A percentile compares a stretch with the other conserved stretches of the same genome.
phyloP scores from a whole-genome alignment of 768 basidiomycete species.

The Pholiota molesta region DNA sequence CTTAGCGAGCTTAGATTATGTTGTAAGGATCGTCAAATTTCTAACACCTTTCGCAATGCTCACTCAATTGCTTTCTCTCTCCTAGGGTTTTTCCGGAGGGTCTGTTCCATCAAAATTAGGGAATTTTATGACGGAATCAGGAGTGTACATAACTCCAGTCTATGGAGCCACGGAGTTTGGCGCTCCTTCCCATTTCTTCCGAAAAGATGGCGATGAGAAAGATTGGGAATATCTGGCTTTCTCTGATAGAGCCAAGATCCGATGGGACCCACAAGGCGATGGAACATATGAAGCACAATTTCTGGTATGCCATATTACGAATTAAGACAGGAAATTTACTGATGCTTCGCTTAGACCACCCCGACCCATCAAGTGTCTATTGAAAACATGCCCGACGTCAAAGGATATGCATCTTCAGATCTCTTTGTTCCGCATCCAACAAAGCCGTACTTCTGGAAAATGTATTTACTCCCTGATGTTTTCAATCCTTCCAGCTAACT shows the following conservation, averaged over 20 bases:
- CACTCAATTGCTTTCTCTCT: background rate
- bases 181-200: constrained; percentile 17
- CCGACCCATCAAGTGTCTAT: constrained; percentile 36
- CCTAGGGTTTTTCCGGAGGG: constrained; percentile 37
- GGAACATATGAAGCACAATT: constrained; percentile 41
- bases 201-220: constrained; percentile 22
- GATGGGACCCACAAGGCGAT: constrained; percentile 41
- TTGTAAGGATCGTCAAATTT: constrained; percentile 20
- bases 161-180: constrained; percentile 38
- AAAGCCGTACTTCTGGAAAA: constrained; percentile 43
- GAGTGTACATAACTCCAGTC: constrained; percentile 33
- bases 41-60: background rate
- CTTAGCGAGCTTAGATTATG: constrained; percentile 24
- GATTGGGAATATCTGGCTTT: constrained; percentile 37
- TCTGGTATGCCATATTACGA: constrained; percentile 27
- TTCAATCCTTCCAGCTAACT: background rate
- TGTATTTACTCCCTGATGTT: constrained; percentile 28
- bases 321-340: background rate
- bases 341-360: constrained; percentile 24
- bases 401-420: constrained; percentile 48
- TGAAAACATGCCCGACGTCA: constrained; percentile 37
- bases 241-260: constrained; percentile 23
- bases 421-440: constrained; percentile 46
- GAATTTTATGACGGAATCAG: constrained; percentile 32
- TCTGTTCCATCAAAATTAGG: constrained; percentile 39